phyloP scores from a whole-genome alignment of 345 rosid genomes.

The Sisymbrium altissimum region DNA sequence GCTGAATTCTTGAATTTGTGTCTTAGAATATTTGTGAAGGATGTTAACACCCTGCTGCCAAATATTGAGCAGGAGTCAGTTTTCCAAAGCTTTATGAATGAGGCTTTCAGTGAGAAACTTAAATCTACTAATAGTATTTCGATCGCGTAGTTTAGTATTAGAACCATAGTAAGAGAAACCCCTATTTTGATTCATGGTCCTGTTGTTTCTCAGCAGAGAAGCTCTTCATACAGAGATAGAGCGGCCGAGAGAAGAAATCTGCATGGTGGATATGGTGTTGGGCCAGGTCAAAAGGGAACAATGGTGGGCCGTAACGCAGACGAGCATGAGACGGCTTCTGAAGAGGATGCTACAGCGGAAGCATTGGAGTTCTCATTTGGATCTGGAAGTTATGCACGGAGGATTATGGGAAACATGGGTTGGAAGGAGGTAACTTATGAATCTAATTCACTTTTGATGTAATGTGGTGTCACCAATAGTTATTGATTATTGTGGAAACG shows the following conservation, averaged over 20 bases:
- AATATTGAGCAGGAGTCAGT: not conserved
- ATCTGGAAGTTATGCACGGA: constrained; percentile 75
- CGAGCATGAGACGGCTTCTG: constrained; percentile 30
- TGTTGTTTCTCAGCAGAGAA: constrained; percentile 37
- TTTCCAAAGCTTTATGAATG: not conserved
- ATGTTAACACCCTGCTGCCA: not conserved
- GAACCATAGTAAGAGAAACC: not conserved
- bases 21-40: not conserved
- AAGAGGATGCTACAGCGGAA: constrained; percentile 64
- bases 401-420: constrained; percentile 77
- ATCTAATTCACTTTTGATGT: not conserved
- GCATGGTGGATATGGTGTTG: constrained; percentile 77
- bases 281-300: constrained; percentile 77
- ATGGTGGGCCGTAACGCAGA: not conserved
- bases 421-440: constrained; percentile 68
- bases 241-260: constrained; percentile 86
- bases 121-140: not conserved
- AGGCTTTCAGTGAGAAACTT: not conserved
- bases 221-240: constrained; percentile 69
- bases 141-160: not conserved
- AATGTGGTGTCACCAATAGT: not conserved
- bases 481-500: not conserved
- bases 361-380: constrained; percentile 73
- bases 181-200: not conserved
- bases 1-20: not conserved